Percentiles rank a stretch among this genome's conserved stretches.
These are phyloP conservation scores for Daldinia childiae DNA, from an alignment of 495 filamentous ascomycete genomes.

Conservation along the genomic window DNA sequence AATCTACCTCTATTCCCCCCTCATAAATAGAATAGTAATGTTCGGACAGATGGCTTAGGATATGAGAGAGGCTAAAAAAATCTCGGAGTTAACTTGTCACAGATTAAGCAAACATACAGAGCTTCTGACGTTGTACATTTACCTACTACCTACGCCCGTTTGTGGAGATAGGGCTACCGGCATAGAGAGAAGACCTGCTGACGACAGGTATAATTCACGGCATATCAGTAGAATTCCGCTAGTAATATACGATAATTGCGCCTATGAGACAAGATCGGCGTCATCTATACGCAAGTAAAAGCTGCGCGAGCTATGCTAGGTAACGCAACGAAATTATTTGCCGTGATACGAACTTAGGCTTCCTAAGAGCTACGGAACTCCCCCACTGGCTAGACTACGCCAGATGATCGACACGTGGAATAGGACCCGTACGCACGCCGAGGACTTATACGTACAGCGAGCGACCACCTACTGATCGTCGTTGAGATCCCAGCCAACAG, in stretches of 20 bases:
- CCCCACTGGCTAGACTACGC: conserved; percentile 29
- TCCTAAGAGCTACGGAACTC: conserved; percentile 26
- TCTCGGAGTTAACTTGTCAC: conserved; percentile 1
- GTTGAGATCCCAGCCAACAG: conserved; percentile 15
- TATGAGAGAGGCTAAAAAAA: neutral
- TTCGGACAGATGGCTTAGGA: conserved; percentile 5
- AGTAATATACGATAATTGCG: conserved; percentile 21
- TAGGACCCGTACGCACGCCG: neutral
- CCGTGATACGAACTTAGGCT: conserved; percentile 33
- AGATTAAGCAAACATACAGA: conserved; percentile 4
- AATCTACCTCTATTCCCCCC: conserved; percentile 13
- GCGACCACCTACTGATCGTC: conserved; percentile 33
- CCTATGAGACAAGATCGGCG: conserved; percentile 27
- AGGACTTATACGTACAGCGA: conserved; percentile 12
- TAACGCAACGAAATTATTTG: conserved; percentile 28
- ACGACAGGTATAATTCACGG: conserved; percentile 25
- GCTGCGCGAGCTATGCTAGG: conserved; percentile 13
- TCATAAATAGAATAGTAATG: neutral
- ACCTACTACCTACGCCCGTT: neutral
- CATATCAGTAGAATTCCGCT: conserved; percentile 13
- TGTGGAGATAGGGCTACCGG: conserved; percentile 18
- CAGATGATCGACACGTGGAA: conserved; percentile 38
- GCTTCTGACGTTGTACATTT: conserved; percentile 2
- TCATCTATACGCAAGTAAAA: conserved; percentile 15
- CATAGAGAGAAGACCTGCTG: conserved; percentile 19